Conservation (phyloP, 2,329 filamentous ascomycete genomes). For the Aureobasidium zeae region DNA sequence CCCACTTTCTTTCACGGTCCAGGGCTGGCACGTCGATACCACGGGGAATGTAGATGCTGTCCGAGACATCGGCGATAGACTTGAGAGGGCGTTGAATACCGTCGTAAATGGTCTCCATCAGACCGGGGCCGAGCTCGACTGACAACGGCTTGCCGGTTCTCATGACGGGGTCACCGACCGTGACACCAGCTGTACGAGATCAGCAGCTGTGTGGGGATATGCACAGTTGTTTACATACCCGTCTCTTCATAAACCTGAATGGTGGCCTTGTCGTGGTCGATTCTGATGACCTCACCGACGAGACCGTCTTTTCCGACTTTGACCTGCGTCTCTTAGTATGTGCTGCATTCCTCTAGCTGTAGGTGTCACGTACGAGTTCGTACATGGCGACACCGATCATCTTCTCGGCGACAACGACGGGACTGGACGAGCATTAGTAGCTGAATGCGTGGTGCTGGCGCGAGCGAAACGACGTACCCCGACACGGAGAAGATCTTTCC, state of each 20-base stretch:
- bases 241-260: conserved; percentile 99
- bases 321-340: conserved; percentile 47
- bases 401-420: conserved; percentile 93
- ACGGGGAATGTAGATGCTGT: conserved; percentile 95
- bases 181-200: conserved; percentile 67
- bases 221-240: conserved; percentile 45
- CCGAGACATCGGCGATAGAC: conserved; percentile 65
- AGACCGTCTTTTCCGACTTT: conserved; percentile 86
- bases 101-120: conserved; percentile 99
- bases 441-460: conserved; percentile 9
- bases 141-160: conserved; percentile 93
- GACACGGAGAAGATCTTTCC: conserved; percentile 65
- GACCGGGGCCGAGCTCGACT: conserved; percentile 89
- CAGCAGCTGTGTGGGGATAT: background rate
- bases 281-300: conserved; percentile 95
- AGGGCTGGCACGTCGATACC: conserved; percentile 82
- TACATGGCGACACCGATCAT: conserved; percentile 99
- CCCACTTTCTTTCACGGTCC: conserved; percentile 89
- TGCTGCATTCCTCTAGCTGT: background rate
- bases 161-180: conserved; percentile 82
- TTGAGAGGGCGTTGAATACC: conserved; percentile 94
- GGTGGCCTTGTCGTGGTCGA: conserved; percentile 88
- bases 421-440: conserved; percentile 38
- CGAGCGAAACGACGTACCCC: conserved; percentile 35
- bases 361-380: conserved; percentile 63